A percentile compares a stretch with the other conserved stretches of the same genome.
phyloP scores from a whole-genome alignment of 495 filamentous ascomycete species.

The Pseudotulostoma volvatum region DNA sequence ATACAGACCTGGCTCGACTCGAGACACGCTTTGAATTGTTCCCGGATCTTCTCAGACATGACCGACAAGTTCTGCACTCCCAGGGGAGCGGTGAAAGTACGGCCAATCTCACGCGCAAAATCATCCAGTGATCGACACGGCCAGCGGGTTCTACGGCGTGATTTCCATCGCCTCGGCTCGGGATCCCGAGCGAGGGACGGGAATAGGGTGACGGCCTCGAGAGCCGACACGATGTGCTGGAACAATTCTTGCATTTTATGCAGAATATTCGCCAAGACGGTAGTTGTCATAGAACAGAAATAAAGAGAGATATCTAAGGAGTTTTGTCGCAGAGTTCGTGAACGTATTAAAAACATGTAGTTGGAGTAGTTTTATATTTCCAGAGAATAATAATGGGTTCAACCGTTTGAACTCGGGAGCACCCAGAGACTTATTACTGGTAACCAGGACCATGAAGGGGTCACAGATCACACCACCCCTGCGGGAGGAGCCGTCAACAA shows the following conservation, averaged over 20 bases:
- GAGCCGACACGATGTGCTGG: conserved; percentile 32
- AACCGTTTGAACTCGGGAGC: no score
- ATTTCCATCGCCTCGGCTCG: conserved; percentile 16
- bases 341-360: no score
- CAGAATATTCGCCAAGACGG: conserved; percentile 30
- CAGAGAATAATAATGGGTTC: no score
- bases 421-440: no score
- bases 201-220: conserved; percentile 36
- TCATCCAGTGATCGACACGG: conserved; percentile 32
- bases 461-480: no score
- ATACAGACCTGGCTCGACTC: conserved; percentile 40
- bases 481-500: no score
- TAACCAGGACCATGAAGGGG: no score
- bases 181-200: conserved; percentile 31
- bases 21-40: conserved; percentile 39
- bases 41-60: conserved; percentile 42
- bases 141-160: conserved; percentile 24
- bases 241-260: conserved; percentile 38
- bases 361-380: no score
- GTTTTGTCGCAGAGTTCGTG: no score
- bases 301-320: no score
- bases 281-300: no score
- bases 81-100: conserved; percentile 30
- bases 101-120: conserved; percentile 33
- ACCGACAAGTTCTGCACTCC: conserved; percentile 26